A percentile compares a stretch with the other conserved stretches of the same genome.
Conservation (phyloP, 116 monocot genomes). For the Phalaenopsis hybrid region DNA sequence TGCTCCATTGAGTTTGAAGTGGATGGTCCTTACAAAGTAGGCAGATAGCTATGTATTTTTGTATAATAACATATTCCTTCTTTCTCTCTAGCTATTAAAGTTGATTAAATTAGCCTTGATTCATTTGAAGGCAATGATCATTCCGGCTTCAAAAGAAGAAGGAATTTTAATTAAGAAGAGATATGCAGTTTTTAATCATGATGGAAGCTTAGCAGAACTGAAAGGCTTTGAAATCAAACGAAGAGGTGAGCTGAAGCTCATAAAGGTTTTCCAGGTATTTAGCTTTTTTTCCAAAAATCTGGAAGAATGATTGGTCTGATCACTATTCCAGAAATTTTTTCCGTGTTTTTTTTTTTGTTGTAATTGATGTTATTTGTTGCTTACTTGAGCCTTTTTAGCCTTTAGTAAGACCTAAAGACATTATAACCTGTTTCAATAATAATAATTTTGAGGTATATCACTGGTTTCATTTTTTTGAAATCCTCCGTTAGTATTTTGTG, state of each 20-base stretch:
- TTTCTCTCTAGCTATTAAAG: neutral
- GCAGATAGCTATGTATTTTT: slow-evolving; percentile 1
- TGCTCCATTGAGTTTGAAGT: slow-evolving; percentile 99
- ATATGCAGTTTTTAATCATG: slow-evolving; percentile 99
- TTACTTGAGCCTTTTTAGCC: neutral
- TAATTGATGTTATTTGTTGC: neutral
- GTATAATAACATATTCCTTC: neutral
- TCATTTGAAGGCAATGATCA: slow-evolving; percentile 79
- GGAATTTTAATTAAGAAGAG: slow-evolving; percentile 96
- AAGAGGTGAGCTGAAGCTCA: slow-evolving; percentile 99
- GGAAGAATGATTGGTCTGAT: neutral
- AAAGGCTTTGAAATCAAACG: slow-evolving; percentile 99
- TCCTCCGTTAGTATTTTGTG: neutral
- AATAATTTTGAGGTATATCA: neutral
- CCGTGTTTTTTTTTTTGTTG: slow-evolving; percentile 2
- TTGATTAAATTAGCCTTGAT: neutral
- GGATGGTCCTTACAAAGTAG: slow-evolving; percentile 95
- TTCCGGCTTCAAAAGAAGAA: slow-evolving; percentile 99
- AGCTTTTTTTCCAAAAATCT: neutral
- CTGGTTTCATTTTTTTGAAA: neutral
- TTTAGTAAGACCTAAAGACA: neutral
- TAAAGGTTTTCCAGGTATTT: slow-evolving; percentile 96
- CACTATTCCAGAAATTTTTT: neutral
- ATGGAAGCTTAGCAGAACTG: slow-evolving; percentile 92
- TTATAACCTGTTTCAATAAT: neutral